Percentiles rank a stretch among this genome's conserved stretches.
Evolutionary conservation across 305 asterid genomes (phyloP).

Genomic region (Coffea humblotiana): DNA sequence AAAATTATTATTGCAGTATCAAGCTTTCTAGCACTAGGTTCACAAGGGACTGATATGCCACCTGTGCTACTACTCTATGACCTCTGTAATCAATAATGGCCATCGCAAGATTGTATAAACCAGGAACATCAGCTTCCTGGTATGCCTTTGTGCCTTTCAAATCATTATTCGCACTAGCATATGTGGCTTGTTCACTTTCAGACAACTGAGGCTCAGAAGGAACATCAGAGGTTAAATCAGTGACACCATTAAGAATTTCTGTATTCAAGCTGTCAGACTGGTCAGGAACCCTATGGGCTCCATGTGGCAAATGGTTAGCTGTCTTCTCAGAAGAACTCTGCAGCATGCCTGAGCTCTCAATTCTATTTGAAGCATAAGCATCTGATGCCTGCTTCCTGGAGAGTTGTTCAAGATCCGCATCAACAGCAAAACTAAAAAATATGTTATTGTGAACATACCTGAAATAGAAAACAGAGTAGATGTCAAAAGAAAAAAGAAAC

Average conservation of each 20-base stretch:
- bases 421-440: conserved; percentile 96
- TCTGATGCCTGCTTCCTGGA: conserved; percentile 52
- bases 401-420: conserved; percentile 75
- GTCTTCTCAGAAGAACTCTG: conserved; percentile 40
- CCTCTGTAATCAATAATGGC: conserved; percentile 97
- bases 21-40: background rate
- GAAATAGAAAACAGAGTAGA: conserved; percentile 27
- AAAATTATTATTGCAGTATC: background rate
- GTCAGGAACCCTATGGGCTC: conserved; percentile 27
- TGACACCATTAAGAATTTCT: conserved; percentile 36
- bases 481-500: background rate
- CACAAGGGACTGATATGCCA: conserved; percentile 24
- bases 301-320: conserved; percentile 36
- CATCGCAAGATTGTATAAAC: conserved; percentile 95
- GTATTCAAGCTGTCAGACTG: conserved; percentile 33
- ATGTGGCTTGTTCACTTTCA: conserved; percentile 98
- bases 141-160: conserved; percentile 94
- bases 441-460: conserved; percentile 98
- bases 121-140: conserved; percentile 96
- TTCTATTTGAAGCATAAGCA: conserved; percentile 47
- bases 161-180: conserved; percentile 97
- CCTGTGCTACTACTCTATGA: conserved; percentile 98
- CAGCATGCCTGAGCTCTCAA: conserved; percentile 32
- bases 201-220: conserved; percentile 68
- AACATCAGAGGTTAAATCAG: conserved; percentile 42